Evolutionary conservation across 306 rosid species (phyloP).

Genomic region (Abrus pulchellus): DNA sequence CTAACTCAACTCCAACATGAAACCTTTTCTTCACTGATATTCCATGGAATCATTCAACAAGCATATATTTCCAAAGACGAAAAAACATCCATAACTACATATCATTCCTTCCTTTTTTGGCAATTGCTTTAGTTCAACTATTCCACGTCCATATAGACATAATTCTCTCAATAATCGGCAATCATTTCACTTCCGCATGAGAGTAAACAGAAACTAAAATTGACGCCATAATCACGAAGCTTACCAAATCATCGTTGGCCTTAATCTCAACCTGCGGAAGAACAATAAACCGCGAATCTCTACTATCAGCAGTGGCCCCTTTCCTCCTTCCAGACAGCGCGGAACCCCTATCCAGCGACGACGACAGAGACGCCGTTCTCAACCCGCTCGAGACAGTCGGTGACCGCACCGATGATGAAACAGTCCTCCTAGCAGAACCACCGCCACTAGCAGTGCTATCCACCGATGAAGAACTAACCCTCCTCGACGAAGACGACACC

Average conservation of each 20-base stretch:
- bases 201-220: conserved; percentile 5
- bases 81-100: conserved; percentile 12
- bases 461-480: conserved; percentile 58
- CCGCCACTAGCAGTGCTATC: conserved; percentile 71
- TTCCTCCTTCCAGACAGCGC: conserved; percentile 75
- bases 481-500: conserved; percentile 58
- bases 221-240: conserved; percentile 35
- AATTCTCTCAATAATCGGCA: background rate
- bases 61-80: background rate
- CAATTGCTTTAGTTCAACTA: conserved; percentile 22
- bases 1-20: background rate
- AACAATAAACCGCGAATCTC: conserved; percentile 75
- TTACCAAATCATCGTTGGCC: conserved; percentile 93
- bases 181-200: conserved; percentile 5
- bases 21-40: conserved; percentile 25
- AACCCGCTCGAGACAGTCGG: conserved; percentile 68
- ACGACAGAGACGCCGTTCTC: conserved; percentile 68
- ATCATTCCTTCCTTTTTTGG: conserved; percentile 6
- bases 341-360: conserved; percentile 70
- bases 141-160: background rate
- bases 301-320: conserved; percentile 68
- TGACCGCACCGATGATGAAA: conserved; percentile 50
- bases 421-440: conserved; percentile 67
- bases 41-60: conserved; percentile 28
- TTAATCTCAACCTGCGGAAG: conserved; percentile 95